Base-by-base conservation (phyloP, 352 stramenopile genomes). In the Globisporangium nagaii region DNA sequence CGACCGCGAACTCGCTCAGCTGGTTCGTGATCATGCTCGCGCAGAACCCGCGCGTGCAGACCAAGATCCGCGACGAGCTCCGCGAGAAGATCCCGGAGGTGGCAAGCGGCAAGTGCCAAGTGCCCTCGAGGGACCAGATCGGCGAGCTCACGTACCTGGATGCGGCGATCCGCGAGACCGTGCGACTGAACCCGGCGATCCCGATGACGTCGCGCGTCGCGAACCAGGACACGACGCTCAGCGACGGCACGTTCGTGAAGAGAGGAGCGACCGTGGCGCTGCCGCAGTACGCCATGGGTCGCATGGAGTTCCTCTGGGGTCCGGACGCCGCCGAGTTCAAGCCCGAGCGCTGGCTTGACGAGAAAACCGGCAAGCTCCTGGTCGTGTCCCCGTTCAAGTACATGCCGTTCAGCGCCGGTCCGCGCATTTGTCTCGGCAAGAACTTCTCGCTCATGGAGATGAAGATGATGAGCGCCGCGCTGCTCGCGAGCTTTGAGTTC, bases 21-120 rank as follows among this genome's bases (percentile, higher is more conserved):
- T 96, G 86, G 85, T 58, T 92, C n/a, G 64, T 95, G n/a, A 74
- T 86, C 46, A 71, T 83, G 44, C 60, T 96, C 8, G 66, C 68
- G 28, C 71, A 70, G 13, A 62, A 93, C 53, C 86, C 83, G 2
- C 42, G 79, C 6, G 69, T 90, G 0, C 63, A 75, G 50, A 55
- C 60, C 0, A 76, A 71, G 25, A 56, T 91, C 24, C 62, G 70
- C 1, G 54, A 68, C 3, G 82, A 92, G 48, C 54, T 91, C 0
- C 17, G 52, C 0, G 53, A 62, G 28, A 76, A 73, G 35, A 58
- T 79, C 17, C 74, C 60, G 1, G 75, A 65, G 17, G 65, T 73
- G 1, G 78, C 48, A 3, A 34, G 34, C 8, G 66, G 56, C 15
- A 36, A 61, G 30, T 52, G 62, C 5, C 37, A 65, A 10, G 56